These are phyloP conservation scores for Phytophthora capsici DNA, from an alignment of 352 stramenopile species.

Conservation along the genomic window DNA sequence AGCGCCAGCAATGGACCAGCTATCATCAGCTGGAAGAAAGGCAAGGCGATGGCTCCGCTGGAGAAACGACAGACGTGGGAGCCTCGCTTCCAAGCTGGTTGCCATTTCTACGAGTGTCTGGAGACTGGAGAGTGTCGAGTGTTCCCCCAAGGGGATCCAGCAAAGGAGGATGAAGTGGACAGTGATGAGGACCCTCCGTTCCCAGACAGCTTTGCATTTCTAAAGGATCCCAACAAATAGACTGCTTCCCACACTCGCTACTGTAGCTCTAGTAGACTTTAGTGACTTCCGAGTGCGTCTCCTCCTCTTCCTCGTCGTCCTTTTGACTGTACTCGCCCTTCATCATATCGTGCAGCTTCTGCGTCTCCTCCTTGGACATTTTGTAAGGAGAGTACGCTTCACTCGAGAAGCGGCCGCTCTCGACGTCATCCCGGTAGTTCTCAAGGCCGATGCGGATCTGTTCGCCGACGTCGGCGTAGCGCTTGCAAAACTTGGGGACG, in stretches of 20 bases:
- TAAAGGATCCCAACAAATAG: constrained; percentile 39
- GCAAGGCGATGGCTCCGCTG: constrained; percentile 37
- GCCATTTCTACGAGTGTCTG: constrained; percentile 78
- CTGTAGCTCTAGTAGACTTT: constrained; percentile 72
- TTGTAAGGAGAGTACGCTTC: constrained; percentile 96
- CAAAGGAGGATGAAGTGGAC: constrained; percentile 21
- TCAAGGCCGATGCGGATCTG: constrained; percentile 94
- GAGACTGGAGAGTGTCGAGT: constrained; percentile 70
- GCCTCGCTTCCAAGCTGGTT: constrained; percentile 70
- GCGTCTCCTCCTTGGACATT: constrained; percentile 83
- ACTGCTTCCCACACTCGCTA: constrained; percentile 6
- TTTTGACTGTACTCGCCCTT: constrained; percentile 60
- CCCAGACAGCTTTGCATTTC: constrained; percentile 74
- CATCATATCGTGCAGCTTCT: constrained; percentile 75
- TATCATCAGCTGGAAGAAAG: constrained; percentile 48
- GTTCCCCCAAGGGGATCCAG: constrained; percentile 1
- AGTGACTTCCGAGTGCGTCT: constrained; percentile 61
- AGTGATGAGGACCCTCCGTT: constrained; percentile 52
- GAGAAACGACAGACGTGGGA: constrained; percentile 53
- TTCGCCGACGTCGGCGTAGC: constrained; percentile 96
- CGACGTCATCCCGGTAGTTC: constrained; percentile 97
- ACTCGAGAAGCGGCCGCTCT: constrained; percentile 94
- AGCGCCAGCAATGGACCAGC: constrained; percentile 24
- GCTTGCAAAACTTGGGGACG: constrained; percentile 99
- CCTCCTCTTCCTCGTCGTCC: constrained; percentile 33